These are phyloP conservation scores for Torrubiella hemipterigena DNA, from an alignment of 2,329 filamentous ascomycete species.

Conservation along the genomic window DNA sequence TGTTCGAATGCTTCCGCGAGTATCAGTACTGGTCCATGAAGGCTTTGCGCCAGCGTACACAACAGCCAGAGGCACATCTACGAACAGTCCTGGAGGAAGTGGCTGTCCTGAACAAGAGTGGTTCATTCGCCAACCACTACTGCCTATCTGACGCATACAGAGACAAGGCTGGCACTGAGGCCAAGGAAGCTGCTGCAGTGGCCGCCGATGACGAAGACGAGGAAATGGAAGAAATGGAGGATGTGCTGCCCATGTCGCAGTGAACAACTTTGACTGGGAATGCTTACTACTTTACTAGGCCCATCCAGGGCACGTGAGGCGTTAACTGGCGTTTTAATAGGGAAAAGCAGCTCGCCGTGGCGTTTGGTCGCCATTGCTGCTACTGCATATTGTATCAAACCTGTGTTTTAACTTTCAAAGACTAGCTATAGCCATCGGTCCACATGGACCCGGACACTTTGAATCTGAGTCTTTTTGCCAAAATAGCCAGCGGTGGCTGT, in stretches of 20 bases:
- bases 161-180: slow-evolving; percentile 23
- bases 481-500: too few species aligned
- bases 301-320: too few species aligned
- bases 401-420: too few species aligned
- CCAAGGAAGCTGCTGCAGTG: slow-evolving; percentile 43
- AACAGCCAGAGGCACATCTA: slow-evolving; percentile 88
- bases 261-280: not conserved
- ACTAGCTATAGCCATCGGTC: too few species aligned
- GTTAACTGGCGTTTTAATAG: too few species aligned
- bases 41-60: slow-evolving; percentile 61
- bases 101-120: slow-evolving; percentile 70
- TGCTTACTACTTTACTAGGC: too few species aligned
- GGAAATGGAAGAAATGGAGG: slow-evolving; percentile 65
- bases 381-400: too few species aligned
- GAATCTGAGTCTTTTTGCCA: too few species aligned
- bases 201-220: slow-evolving; percentile 52
- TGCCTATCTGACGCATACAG: slow-evolving; percentile 53
- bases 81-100: slow-evolving; percentile 75
- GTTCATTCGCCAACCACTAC: slow-evolving; percentile 78
- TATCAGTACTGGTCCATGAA: slow-evolving; percentile 95
- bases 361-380: too few species aligned
- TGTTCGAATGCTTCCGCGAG: slow-evolving; percentile 72
- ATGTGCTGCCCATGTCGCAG: slow-evolving; percentile 38
- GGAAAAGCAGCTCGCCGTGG: too few species aligned
- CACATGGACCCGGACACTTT: too few species aligned